These are phyloP conservation scores for Schizophyllum commune DNA, from an alignment of 1,284 basidiomycete genomes.

Conservation along the genomic window DNA sequence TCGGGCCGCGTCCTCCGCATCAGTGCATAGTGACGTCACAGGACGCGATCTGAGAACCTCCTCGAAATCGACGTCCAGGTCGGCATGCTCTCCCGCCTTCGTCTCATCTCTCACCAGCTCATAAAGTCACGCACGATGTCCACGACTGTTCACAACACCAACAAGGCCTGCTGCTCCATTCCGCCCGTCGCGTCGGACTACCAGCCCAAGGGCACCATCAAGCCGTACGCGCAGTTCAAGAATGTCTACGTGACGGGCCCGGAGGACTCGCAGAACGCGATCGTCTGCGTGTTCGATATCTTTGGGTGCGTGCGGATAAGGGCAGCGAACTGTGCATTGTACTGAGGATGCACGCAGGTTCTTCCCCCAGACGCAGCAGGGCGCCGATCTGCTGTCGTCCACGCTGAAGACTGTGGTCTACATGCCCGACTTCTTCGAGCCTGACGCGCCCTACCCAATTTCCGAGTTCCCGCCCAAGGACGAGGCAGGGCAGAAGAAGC, in stretches of 20 bases:
- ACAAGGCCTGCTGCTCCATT: slow-evolving; percentile 53
- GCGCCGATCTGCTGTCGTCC: slow-evolving; percentile 53
- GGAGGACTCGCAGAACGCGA: slow-evolving; percentile 36
- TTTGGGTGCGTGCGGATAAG: slow-evolving; percentile 37
- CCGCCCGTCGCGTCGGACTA: slow-evolving; percentile 47
- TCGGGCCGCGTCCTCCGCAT: background rate
- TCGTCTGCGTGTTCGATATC: slow-evolving; percentile 58
- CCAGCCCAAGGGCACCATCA: slow-evolving; percentile 40
- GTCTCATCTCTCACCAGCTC: slow-evolving; percentile 33
- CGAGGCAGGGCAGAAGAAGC: slow-evolving; percentile 37
- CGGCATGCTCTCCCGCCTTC: slow-evolving; percentile 22
- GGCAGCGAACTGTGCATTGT: background rate
- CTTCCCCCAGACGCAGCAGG: slow-evolving; percentile 54
- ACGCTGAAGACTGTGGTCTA: slow-evolving; percentile 44
- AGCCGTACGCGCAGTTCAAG: slow-evolving; percentile 27
- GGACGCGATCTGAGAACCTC: background rate
- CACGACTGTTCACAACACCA: slow-evolving; percentile 42
- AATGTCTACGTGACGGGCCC: slow-evolving; percentile 48
- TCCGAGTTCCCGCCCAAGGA: slow-evolving; percentile 47
- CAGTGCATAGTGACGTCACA: background rate
- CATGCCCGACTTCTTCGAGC: slow-evolving; percentile 64
- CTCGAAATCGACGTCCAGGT: background rate
- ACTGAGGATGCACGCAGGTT: slow-evolving; percentile 22
- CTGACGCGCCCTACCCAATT: slow-evolving; percentile 39
- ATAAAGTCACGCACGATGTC: slow-evolving; percentile 25